These are phyloP conservation scores for Neonectria ditissima DNA, from an alignment of 2,329 filamentous ascomycete species.

Conservation along the genomic window DNA sequence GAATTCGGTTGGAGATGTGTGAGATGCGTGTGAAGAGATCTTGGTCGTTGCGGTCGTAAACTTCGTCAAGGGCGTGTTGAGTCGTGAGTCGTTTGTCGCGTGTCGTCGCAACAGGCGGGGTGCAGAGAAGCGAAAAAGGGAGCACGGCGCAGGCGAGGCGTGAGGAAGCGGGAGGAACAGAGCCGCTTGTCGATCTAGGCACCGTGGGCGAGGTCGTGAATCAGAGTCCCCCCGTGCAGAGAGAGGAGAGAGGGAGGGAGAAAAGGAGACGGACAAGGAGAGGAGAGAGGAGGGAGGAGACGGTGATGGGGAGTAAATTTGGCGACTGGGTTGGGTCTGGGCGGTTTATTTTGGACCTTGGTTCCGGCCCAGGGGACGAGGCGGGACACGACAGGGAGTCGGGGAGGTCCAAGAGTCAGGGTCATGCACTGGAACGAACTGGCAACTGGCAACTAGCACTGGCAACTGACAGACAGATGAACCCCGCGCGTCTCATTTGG, in stretches of 20 bases:
- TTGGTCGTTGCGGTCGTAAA: constrained; percentile 46
- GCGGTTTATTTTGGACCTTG: constrained; percentile 27
- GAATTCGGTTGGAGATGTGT: constrained; percentile 16
- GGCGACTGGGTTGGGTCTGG: constrained; percentile 15
- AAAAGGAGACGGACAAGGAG: constrained; percentile 26
- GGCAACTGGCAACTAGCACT: constrained; percentile 1
- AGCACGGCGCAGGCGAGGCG: constrained; percentile 8
- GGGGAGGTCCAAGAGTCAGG: background rate
- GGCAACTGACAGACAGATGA: constrained; percentile 1
- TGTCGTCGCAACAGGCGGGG: constrained; percentile 36
- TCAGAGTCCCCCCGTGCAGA: constrained; percentile 15
- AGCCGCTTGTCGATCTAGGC: background rate
- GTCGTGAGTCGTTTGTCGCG: constrained; percentile 31
- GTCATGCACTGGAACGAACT: background rate
- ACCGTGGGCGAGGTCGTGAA: constrained; percentile 3
- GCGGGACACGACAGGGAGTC: background rate
- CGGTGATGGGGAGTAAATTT: constrained; percentile 26
- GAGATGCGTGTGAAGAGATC: constrained; percentile 21
- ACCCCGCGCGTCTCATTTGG: constrained; percentile 13
- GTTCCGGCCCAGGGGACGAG: constrained; percentile 1
- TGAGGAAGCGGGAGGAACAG: constrained; percentile 6
- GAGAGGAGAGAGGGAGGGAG: constrained; percentile 29
- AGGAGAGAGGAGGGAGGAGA: background rate
- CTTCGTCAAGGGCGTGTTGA: constrained; percentile 41
- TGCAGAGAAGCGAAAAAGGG: constrained; percentile 30